Evolutionary conservation across 768 basidiomycete genomes (phyloP).

Genomic region (Agaricus bisporus): DNA sequence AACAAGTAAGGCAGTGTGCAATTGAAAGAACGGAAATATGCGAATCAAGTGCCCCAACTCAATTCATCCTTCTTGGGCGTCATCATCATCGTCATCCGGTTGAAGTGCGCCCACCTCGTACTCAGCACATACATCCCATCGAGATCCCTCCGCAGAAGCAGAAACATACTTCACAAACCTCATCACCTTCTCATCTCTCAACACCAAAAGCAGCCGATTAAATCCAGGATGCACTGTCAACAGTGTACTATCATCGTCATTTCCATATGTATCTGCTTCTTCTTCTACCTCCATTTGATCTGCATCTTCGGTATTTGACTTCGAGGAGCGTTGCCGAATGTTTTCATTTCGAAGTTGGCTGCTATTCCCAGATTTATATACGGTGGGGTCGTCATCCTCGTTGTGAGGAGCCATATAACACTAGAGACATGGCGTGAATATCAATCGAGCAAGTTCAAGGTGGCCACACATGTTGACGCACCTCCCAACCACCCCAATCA

Average conservation of each 20-base stretch:
- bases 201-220: conserved; percentile 81
- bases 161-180: conserved; percentile 94
- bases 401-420: conserved; percentile 95
- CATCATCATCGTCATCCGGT: conserved; percentile 37
- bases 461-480: conserved; percentile 23
- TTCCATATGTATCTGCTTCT: conserved; percentile 35
- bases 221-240: conserved; percentile 86
- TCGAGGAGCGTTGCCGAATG: conserved; percentile 15
- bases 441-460: background rate
- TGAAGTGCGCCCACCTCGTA: conserved; percentile 85
- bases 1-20: too few species aligned
- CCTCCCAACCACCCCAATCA: conserved; percentile 95
- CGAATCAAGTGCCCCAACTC: background rate
- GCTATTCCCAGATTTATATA: conserved; percentile 68
- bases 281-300: conserved; percentile 11
- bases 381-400: conserved; percentile 92
- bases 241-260: conserved; percentile 73
- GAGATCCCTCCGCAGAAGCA: conserved; percentile 79
- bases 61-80: background rate
- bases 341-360: conserved; percentile 24
- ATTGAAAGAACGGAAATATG: too few species aligned
- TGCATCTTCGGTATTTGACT: conserved; percentile 10
- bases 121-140: conserved; percentile 93
- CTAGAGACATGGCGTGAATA: conserved; percentile 26
- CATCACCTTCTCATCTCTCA: conserved; percentile 91